A percentile compares a stretch with the other conserved stretches of the same genome.
Conservation (phyloP, 1,284 basidiomycete species). For the Melanopsichium pennsylvanicum region DNA sequence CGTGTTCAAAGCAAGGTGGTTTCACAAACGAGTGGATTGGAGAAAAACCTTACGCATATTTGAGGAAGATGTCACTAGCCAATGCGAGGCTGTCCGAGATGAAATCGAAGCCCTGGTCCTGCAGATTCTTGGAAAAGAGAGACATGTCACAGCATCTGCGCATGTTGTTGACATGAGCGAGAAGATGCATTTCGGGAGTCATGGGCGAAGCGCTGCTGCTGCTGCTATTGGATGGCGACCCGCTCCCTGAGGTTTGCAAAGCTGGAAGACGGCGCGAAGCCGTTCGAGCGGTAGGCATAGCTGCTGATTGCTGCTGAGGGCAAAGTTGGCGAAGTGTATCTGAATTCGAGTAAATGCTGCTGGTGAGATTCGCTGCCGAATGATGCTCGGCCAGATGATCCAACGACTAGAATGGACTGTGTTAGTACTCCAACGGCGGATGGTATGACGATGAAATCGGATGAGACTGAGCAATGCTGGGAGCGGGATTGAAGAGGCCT, state of each 20-base stretch:
- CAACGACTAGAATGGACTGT: too few relatives aligned
- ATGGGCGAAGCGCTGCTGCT: conserved; percentile 15
- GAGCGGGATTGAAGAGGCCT: too few relatives aligned
- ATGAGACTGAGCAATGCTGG: too few relatives aligned
- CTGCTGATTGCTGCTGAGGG: not conserved
- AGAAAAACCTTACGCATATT: conserved; percentile 45
- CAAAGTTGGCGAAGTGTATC: not conserved
- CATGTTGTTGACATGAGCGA: conserved; percentile 48
- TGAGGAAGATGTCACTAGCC: conserved; percentile 44
- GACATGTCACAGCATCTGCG: conserved; percentile 49
- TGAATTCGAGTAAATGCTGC: too few relatives aligned
- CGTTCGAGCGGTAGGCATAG: conserved; percentile 25
- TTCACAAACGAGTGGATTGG: too few relatives aligned
- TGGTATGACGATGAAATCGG: too few relatives aligned
- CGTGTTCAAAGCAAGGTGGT: too few relatives aligned
- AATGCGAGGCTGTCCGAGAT: conserved; percentile 41
- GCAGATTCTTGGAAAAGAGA: conserved; percentile 33
- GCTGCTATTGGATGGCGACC: conserved; percentile 22
- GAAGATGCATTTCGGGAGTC: conserved; percentile 32
- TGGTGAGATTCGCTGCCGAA: too few relatives aligned
- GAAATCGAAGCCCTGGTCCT: conserved; percentile 36
- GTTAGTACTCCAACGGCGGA: too few relatives aligned
- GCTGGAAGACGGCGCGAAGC: conserved; percentile 36
- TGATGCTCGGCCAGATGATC: too few relatives aligned
- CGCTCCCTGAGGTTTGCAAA: conserved; percentile 7